These are phyloP conservation scores for Alternaria sp. DNA, from an alignment of 2,329 filamentous ascomycete genomes.

Conservation along the genomic window DNA sequence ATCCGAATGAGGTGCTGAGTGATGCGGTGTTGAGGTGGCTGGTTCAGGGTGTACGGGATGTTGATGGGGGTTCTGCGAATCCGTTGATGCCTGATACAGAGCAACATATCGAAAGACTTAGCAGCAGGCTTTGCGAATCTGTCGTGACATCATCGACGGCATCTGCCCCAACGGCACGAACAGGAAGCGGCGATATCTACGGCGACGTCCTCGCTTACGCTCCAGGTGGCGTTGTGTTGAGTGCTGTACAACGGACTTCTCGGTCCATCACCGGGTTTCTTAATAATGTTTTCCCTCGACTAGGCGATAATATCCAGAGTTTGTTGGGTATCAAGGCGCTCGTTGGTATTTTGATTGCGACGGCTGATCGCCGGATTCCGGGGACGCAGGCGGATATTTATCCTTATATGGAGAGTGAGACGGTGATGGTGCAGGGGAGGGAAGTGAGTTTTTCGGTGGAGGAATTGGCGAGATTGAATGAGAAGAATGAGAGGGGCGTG, in stretches of 20 bases:
- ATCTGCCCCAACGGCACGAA: conserved; percentile 2
- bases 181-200: conserved; percentile 49
- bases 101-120: conserved; percentile 25
- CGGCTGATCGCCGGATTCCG: conserved; percentile 46
- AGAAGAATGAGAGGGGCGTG: conserved; percentile 28
- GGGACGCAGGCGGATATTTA: conserved; percentile 39
- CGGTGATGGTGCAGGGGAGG: conserved; percentile 16
- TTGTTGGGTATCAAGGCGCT: conserved; percentile 42
- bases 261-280: conserved; percentile 22
- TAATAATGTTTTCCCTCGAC: conserved; percentile 34
- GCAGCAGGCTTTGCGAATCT: conserved; percentile 23
- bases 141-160: neutral
- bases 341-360: conserved; percentile 41
- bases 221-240: conserved; percentile 38
- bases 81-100: conserved; percentile 33
- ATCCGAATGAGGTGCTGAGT: conserved; percentile 45
- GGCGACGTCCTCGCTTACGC: conserved; percentile 40
- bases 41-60: conserved; percentile 35
- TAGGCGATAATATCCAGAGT: conserved; percentile 42
- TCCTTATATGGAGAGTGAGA: conserved; percentile 30
- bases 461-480: conserved; percentile 29
- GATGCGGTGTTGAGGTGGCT: conserved; percentile 47
- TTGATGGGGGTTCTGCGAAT: conserved; percentile 14
- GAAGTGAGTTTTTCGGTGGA: conserved; percentile 23
- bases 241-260: conserved; percentile 27